phyloP scores from a whole-genome alignment of 2,329 filamentous ascomycete genomes.

The Diplodia corticola region DNA sequence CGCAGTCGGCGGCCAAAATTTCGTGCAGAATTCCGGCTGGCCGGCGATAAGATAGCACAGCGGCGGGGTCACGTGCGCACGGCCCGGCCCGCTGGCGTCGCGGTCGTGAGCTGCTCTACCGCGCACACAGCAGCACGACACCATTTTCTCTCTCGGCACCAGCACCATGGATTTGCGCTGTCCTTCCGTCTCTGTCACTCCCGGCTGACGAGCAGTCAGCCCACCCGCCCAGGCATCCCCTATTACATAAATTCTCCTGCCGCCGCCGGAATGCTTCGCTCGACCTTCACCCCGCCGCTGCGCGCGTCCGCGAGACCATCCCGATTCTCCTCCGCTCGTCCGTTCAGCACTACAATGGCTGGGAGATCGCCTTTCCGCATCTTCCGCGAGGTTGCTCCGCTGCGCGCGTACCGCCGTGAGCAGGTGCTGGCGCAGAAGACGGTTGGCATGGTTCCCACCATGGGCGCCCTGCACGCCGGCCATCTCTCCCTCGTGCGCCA shows the following conservation, averaged over 20 bases:
- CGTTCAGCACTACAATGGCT: constrained; percentile 18
- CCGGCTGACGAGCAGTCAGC: neutral
- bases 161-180: constrained; percentile 4
- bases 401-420: constrained; percentile 69
- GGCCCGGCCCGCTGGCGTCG: neutral
- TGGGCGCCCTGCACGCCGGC: constrained; percentile 94
- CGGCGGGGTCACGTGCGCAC: neutral
- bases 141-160: neutral
- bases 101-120: constrained; percentile 10
- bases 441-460: constrained; percentile 90
- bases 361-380: constrained; percentile 48
- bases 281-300: neutral
- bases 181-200: constrained; percentile 5
- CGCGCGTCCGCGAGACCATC: neutral
- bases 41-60: neutral
- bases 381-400: constrained; percentile 71
- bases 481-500: constrained; percentile 83
- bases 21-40: neutral
- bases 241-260: neutral
- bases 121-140: constrained; percentile 22
- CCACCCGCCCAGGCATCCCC: neutral
- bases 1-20: neutral
- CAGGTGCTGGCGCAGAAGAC: constrained; percentile 67
- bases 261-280: constrained; percentile 6
- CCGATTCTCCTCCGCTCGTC: constrained; percentile 22